Evolutionary conservation across 2,329 filamentous ascomycete species (phyloP).

Genomic region (Cercospora citrullina): DNA sequence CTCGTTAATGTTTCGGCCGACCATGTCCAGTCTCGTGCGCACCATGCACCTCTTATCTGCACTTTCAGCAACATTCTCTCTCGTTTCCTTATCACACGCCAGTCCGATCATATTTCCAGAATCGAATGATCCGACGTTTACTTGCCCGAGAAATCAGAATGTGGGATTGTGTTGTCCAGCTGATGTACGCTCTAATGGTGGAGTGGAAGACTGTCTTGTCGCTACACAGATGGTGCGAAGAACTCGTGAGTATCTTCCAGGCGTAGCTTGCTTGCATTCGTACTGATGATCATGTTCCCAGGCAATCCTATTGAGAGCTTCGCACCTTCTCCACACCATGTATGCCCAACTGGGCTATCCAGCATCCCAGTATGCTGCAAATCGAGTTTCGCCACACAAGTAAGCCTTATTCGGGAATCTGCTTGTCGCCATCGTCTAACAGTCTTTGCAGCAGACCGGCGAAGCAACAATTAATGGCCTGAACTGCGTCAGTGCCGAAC

Average conservation of each 20-base stretch:
- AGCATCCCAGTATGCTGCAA: conserved; percentile 1
- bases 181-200: background rate
- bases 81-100: background rate
- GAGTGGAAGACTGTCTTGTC: background rate
- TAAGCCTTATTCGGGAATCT: background rate
- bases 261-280: background rate
- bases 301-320: background rate
- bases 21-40: background rate
- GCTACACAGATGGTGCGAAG: background rate
- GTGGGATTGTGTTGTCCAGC: background rate
- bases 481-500: conserved; percentile 3
- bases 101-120: background rate
- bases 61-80: background rate
- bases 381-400: background rate
- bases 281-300: background rate
- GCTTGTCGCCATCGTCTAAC: background rate
- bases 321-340: background rate
- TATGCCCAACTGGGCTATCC: background rate
- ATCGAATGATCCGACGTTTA: background rate
- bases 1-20: background rate
- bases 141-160: background rate
- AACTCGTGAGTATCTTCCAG: background rate
- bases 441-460: background rate
- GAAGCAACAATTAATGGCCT: conserved; percentile 1
- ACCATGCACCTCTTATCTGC: background rate